Evolutionary conservation across 177 flowering plant species (phyloP), one percentile per base, ranked within the genome.

Genomic region (Vitis hybrid): DNA sequence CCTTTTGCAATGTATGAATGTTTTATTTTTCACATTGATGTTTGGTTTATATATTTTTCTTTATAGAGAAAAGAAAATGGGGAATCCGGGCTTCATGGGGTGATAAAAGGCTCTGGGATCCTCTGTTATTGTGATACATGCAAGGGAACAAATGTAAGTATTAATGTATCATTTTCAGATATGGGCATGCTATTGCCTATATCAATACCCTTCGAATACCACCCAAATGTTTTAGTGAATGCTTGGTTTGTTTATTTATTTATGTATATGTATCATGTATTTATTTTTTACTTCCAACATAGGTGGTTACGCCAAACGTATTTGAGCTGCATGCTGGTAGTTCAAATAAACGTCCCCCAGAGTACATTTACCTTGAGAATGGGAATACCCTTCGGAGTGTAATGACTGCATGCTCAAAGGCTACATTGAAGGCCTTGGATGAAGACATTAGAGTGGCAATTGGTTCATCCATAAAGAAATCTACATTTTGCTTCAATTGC

Each of bases 271-370:
- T 58, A 51, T 24, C 24, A 11, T 56, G 3, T 19, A 33, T 20
- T 1, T 28, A 11, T 6, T 58, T 14, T 17, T 3, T 10, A 4
- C 22, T 22, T 14, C 50, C 2, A 65, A 59, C 65, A 33, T 78
- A 95, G 99, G 83, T 89, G 68, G 80, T 94, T n/a, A 71, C 86
- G 0, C 90, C 95, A 52, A 72, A 69, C 18, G 70, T 80, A 50
- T 95, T 89, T 76, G 97, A 95, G 78, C 59, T 76, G 65, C 99
- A 95, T 83, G 99, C 99, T 10, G 85, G 88, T 47, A 89, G 97
- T 80, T 52, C 73, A 65, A 89, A 92, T 73, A 92, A 88, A 71
- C 86, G 88, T 66, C 86, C 98, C 8, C 71, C 89, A 1, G 91
- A 89, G 24, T 83, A 87, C 67, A 90, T 89, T 33, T 84, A 82